These are phyloP conservation scores for Citrus cavaleriei DNA, from an alignment of 345 rosid genomes.

Conservation along the genomic window DNA sequence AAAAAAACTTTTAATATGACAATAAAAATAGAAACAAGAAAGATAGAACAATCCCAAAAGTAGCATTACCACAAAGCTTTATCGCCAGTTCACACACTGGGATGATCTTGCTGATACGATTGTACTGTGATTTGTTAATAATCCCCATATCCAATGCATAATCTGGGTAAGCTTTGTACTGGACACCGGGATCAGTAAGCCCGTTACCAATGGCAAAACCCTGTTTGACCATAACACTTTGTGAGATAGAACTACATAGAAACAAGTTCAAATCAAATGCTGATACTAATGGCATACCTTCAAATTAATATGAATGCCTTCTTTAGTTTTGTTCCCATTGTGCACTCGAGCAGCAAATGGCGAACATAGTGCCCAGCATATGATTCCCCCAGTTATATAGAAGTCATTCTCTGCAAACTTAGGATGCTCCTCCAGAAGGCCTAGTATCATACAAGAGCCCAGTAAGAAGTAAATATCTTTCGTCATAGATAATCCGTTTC, in stretches of 20 bases:
- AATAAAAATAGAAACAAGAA: background rate
- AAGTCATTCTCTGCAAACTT: conserved; percentile 71
- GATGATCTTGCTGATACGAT: conserved; percentile 66
- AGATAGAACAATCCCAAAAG: background rate
- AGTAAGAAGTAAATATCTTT: background rate
- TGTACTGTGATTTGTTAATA: conserved; percentile 49
- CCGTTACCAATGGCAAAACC: conserved; percentile 99
- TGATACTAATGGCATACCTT: conserved; percentile 46
- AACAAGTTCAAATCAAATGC: background rate
- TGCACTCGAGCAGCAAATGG: conserved; percentile 92
- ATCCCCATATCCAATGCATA: conserved; percentile 89
- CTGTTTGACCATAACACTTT: conserved; percentile 37
- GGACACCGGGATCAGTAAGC: conserved; percentile 89
- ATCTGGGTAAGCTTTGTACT: conserved; percentile 95
- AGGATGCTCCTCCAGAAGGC: conserved; percentile 94
- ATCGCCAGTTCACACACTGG: conserved; percentile 84
- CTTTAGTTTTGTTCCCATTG: conserved; percentile 86
- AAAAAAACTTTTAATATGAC: background rate
- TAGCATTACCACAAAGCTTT: conserved; percentile 80
- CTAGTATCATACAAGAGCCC: conserved; percentile 29
- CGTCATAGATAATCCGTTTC: background rate
- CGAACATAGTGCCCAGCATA: conserved; percentile 99
- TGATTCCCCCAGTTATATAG: conserved; percentile 95
- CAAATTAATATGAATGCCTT: conserved; percentile 80
- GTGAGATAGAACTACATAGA: background rate